phyloP scores from a whole-genome alignment of 1,284 basidiomycete species.

The Boletus semigastroideus region DNA sequence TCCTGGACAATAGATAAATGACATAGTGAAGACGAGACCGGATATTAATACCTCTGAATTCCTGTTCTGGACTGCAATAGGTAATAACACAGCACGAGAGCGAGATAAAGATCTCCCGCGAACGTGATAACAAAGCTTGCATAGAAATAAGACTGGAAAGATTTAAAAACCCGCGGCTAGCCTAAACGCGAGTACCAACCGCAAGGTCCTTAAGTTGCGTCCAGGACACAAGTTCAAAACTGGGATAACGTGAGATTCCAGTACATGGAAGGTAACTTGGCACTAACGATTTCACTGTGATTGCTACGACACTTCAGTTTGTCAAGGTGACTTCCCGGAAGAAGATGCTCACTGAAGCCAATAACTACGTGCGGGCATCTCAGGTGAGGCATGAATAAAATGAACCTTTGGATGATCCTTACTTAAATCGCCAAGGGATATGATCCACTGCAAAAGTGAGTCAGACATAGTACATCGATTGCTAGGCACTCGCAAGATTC shows the following conservation, averaged over 20 bases:
- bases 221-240: conserved; percentile 37
- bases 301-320: conserved; percentile 31
- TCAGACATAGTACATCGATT: not conserved
- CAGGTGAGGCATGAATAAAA: not conserved
- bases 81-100: conserved; percentile 42
- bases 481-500: conserved; percentile 19
- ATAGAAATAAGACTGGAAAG: conserved; percentile 41
- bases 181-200: conserved; percentile 25
- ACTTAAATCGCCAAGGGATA: conserved; percentile 46
- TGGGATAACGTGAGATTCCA: conserved; percentile 12
- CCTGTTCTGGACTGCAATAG: conserved; percentile 44
- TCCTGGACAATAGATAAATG: conserved; percentile 30
- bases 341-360: conserved; percentile 37
- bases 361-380: conserved; percentile 29
- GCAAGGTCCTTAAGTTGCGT: conserved; percentile 36
- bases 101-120: conserved; percentile 43
- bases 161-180: not conserved
- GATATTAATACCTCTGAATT: conserved; percentile 35
- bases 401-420: conserved; percentile 9
- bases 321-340: not conserved
- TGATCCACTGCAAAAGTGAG: conserved; percentile 33
- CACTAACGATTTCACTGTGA: conserved; percentile 45
- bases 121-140: conserved; percentile 42
- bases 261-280: not conserved
- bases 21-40: not conserved